Evolutionary conservation across 768 basidiomycete genomes (phyloP), one percentile per base, ranked within the genome.

Genomic region (Russula foetens): DNA sequence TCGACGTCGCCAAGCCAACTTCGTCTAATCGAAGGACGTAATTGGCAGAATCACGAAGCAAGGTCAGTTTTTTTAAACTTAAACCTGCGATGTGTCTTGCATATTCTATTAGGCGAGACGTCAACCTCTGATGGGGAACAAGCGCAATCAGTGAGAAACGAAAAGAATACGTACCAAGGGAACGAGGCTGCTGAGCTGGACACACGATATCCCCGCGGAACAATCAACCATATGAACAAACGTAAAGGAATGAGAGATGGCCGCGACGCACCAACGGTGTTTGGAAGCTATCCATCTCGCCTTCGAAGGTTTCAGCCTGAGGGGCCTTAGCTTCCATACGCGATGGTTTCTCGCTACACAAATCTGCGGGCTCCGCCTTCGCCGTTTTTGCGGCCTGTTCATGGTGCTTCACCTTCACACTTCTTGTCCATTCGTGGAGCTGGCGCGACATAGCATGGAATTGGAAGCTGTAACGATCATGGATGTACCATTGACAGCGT

Each of bases 211-310:
- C 24, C 46, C 17, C 23, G 38, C 38, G 48, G 56, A 21, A 17
- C 46, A 38, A 24, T 52, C 29, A 35, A 35, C 31, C 14, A 43
- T 15, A 12, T 19, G 12, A 41, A 23, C 0, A 7, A 31, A 62
- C 49, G 59, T 56, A 50, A 55, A 43, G 23, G 12, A 33, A 35
- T 17, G 24, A 48, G 11, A 56, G 41, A 41, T 24, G 17, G 28
- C 19, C 48, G 48, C 26, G 4, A 58, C 64, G 28, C 26, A 65
- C 64, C 56, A 57, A 48, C 14, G 65, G 65, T 12, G 52, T 61
- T 52, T 66, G 65, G 44, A 66, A 66, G 48, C 61, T 59, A 24
- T 56, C 53, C 63, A 58, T 53, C 28, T 66, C 64, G 26, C 62
- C 56, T 19, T 62, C 28, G 28, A 54, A 38, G 0, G 35, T 24